Percentiles rank a stretch among this genome's conserved stretches.
These are phyloP conservation scores for Chionographis japonica DNA, from an alignment of 106 monocot genomes.

Conservation along the genomic window DNA sequence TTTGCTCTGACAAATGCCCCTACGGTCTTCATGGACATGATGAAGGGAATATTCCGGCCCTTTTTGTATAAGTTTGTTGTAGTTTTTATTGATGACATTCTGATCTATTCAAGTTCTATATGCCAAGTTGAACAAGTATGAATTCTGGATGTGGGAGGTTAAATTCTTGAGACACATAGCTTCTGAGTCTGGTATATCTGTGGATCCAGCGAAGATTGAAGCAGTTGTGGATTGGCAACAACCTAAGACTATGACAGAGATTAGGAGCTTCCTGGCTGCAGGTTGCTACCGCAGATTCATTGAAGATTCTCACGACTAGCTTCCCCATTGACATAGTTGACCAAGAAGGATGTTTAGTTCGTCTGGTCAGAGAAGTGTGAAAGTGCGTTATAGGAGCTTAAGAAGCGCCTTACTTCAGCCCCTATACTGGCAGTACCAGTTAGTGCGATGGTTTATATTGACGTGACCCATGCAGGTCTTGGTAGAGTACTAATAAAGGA, in stretches of 20 bases:
- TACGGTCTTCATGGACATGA: conserved; percentile 7
- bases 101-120: not conserved
- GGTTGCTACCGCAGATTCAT: not conserved
- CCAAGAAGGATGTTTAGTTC: not conserved
- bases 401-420: not conserved
- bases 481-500: too few relatives aligned
- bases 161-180: not conserved
- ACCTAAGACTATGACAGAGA: not conserved
- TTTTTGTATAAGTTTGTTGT: not conserved
- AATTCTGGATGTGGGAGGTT: not conserved
- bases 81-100: conserved; percentile 5
- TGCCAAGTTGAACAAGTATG: not conserved
- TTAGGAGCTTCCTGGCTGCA: not conserved
- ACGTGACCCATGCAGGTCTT: too few relatives aligned
- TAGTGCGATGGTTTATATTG: too few relatives aligned
- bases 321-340: not conserved
- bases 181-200: not conserved
- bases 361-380: not conserved
- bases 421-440: too few relatives aligned
- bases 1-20: conserved; percentile 9
- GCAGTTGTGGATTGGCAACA: not conserved
- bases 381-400: not conserved
- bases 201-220: not conserved
- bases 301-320: not conserved
- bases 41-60: not conserved